Conservation (phyloP, 202 grass and related monocot genomes). For the Schoenoplectus triqueter region DNA sequence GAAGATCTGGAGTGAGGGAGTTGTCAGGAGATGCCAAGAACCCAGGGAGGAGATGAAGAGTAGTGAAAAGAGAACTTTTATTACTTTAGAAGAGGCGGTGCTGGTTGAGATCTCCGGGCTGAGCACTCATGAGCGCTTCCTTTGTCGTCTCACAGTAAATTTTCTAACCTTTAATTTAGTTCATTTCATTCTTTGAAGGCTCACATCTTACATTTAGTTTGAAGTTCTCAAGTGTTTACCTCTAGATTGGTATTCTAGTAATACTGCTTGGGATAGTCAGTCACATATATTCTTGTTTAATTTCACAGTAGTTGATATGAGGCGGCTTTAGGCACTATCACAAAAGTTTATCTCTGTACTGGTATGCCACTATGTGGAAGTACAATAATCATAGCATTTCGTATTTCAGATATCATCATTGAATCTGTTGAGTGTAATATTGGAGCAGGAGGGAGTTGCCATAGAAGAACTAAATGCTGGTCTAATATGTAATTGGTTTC, state of each 20-base stretch:
- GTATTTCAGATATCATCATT: constrained; percentile 84
- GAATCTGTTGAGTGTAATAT: constrained; percentile 83
- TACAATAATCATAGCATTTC: neutral
- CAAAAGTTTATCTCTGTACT: neutral
- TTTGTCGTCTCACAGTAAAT: constrained; percentile 80
- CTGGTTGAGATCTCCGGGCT: constrained; percentile 92
- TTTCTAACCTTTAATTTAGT: neutral
- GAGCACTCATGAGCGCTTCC: constrained; percentile 91
- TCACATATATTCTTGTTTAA: neutral
- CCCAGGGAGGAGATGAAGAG: constrained; percentile 22
- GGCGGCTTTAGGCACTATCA: neutral
- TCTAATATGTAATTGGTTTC: constrained; percentile 88
- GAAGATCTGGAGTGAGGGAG: constrained; percentile 1
- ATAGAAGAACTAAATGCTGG: constrained; percentile 94
- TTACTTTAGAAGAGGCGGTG: constrained; percentile 83
- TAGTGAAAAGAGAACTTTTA: constrained; percentile 57
- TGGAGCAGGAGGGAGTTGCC: constrained; percentile 75
- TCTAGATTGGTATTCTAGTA: neutral
- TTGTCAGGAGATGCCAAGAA: constrained; percentile 58
- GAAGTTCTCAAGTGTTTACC: neutral
- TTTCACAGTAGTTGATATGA: neutral
- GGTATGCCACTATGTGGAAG: neutral
- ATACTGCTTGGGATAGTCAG: neutral
- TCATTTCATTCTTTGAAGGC: neutral
- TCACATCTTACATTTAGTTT: neutral